Base-by-base conservation (phyloP, 1,284 basidiomycete genomes). In the Boletellus sp. region DNA sequence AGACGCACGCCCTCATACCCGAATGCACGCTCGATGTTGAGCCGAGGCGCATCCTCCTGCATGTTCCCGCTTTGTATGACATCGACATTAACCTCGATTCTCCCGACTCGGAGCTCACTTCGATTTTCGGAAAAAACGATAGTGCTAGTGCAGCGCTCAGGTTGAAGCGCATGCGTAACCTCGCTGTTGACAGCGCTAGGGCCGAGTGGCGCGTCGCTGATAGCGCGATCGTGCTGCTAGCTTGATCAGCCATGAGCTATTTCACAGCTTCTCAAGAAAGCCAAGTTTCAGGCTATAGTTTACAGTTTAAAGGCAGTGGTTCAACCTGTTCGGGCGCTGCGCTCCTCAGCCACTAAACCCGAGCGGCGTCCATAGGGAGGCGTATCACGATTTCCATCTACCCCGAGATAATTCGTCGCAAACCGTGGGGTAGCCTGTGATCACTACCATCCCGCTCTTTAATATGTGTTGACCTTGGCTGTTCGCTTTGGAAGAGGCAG, bases 141-240 rank as follows among this genome's bases (percentile, higher is more conserved):
- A 56, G 56, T 21, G 53, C 44, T 8, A 51, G 60, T 38, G 57
- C 68, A 30, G 67, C 71, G 1, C 60, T 84, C 48, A 67, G 62
- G 53, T 71, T 86, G 36, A 85, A 85, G 59, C 74, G 78, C 28
- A 73, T 78, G 55, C 72, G 80, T 15, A 71, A 75, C 26, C 74
- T 89, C 26, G 74, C 84, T 52, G 78, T 87, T 0, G 82, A 85
- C 19, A 65, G 58, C 2, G 85, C 84, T 2, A 71, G 63, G 39
- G 85, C 83, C 5, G 82, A 86, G 62, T 89, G 86, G 86, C 71
- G 71, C 24, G 74, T 85, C 24, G 74, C 66, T 5, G 78, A 83
- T 49, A 71, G 71, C 21, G 56, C 67, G 47, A 62, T 89, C 44
- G 60, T 80, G 8, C 50, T 81, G 0, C 60, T 64, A 30, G 72